A percentile compares a stretch with the other conserved stretches of the same genome.
Conservation (phyloP, 192 early-diverging fungal species). For the Dispira parvispora region DNA sequence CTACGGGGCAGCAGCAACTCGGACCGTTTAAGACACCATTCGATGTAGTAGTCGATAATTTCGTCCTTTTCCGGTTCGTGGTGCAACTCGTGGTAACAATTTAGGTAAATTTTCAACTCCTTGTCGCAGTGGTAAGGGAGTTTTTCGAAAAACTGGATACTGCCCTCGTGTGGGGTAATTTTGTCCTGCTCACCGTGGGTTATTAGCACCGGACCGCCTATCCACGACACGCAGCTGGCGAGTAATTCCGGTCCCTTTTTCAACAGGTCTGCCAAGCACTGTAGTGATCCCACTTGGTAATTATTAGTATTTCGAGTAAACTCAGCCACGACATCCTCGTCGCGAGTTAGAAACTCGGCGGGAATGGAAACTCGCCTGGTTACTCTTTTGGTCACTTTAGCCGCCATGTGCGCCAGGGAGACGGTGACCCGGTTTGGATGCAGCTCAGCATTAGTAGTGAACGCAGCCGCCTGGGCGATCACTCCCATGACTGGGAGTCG, state of each 20-base stretch:
- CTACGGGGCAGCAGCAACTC: neutral
- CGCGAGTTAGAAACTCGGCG: slow-evolving; percentile 3
- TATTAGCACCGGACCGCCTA: slow-evolving; percentile 22
- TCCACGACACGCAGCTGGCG: slow-evolving; percentile 9
- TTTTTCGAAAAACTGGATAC: slow-evolving; percentile 17
- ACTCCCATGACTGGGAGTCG: slow-evolving; percentile 2
- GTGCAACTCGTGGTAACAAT: slow-evolving; percentile 21
- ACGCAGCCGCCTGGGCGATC: slow-evolving; percentile 3
- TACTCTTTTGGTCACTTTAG: neutral
- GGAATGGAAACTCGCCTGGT: neutral
- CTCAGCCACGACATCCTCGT: slow-evolving; percentile 9
- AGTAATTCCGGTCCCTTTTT: slow-evolving; percentile 14
- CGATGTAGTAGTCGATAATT: slow-evolving; percentile 10
- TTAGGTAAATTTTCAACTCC: slow-evolving; percentile 17
- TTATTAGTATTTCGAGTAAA: neutral
- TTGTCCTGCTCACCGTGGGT: slow-evolving; percentile 26
- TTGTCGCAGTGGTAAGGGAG: slow-evolving; percentile 26
- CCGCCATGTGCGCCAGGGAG: slow-evolving; percentile 4
- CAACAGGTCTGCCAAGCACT: slow-evolving; percentile 14
- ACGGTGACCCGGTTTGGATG: neutral
- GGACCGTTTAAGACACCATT: neutral
- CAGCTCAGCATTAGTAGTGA: slow-evolving; percentile 1
- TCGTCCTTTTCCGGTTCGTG: slow-evolving; percentile 11
- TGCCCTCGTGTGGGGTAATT: slow-evolving; percentile 20
- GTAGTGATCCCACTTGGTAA: slow-evolving; percentile 6